Evolutionary conservation across 23 red algal species (phyloP), one percentile per base, ranked within the genome.

Genomic region (Gracilaria domingensis): DNA sequence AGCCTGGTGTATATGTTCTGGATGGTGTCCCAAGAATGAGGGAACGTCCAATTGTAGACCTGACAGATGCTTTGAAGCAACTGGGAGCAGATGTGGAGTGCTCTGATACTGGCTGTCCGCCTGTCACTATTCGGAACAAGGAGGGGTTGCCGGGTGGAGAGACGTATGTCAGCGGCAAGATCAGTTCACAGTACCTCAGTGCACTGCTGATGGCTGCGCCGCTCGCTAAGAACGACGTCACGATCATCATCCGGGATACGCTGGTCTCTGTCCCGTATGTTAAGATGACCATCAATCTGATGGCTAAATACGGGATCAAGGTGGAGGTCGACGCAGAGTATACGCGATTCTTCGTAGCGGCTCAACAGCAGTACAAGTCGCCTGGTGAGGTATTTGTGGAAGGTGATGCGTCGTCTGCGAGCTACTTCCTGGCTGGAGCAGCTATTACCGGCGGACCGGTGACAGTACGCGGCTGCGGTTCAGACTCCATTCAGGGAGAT

Each of bases 151-250:
- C 76, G 29, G 97, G 97, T 29, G 97, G 97, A 33, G 58, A 75
- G 28, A 78, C 97, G 17, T 47, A 80, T 24, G 97, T 99, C 14
- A 72, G 80, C 28, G 97, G 97, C 61, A 96, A 99, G 67, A 99
- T 96, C 54, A 95, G 91, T 66, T 91, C 82, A 24, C 97, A 99
- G 62, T 99, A 96, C 60, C 77, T 99, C 32, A 89, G 79, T 13
- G 94, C 97, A 28, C 57, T 99, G 60, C 47, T 99, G 80, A 99
- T 99, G 94, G 94, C 94, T 35, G 94, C 97, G 1, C 97, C 97
- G 34, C 73, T 95, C 67, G 89, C 97, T 1, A 67, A 64, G 45
- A 66, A 88, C 14, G 94, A 96, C n/a, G 94, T 96, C 20, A 81
- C 40, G 21, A 93, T 99, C 26, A 80, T 93, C 21, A 84, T 99